These are phyloP conservation scores for Psilocybe azurescens DNA, from an alignment of 768 basidiomycete species.

Conservation along the genomic window DNA sequence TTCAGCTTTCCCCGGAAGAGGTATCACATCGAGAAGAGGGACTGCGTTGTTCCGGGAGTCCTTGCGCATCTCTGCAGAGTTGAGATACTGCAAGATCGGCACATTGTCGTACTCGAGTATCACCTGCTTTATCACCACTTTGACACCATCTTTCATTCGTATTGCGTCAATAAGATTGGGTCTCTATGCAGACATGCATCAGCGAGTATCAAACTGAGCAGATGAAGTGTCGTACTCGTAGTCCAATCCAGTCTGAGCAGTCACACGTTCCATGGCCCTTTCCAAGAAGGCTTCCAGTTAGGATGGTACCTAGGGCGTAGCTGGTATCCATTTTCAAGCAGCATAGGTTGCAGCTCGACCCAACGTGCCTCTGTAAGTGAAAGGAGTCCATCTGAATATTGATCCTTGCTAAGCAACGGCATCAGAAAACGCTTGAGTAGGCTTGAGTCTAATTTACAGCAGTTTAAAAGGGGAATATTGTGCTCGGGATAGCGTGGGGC, in stretches of 20 bases:
- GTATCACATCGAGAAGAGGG: constrained; percentile 28
- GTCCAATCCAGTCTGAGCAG: constrained; percentile 3
- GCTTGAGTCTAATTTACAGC: too few species aligned
- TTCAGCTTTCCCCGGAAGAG: constrained; percentile 17
- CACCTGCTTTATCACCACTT: constrained; percentile 9
- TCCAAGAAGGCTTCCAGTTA: constrained; percentile 14
- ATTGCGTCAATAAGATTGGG: constrained; percentile 2
- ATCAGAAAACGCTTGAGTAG: too few species aligned
- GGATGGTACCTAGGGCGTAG: constrained; percentile 13
- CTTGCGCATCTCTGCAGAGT: constrained; percentile 1
- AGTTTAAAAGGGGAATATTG: too few species aligned
- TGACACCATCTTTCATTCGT: constrained; percentile 4
- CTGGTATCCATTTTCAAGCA: constrained; percentile 11
- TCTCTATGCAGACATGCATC: not conserved
- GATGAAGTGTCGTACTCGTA: too few species aligned
- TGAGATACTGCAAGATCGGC: constrained; percentile 17
- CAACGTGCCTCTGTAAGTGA: not conserved
- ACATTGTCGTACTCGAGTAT: not conserved
- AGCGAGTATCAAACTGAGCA: not conserved
- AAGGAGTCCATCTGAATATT: too few species aligned
- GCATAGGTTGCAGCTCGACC: constrained; percentile 8
- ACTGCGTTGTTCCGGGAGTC: constrained; percentile 29
- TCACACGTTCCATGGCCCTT: not conserved
- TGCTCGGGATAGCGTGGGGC: too few species aligned
- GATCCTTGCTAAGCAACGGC: not conserved